These are phyloP conservation scores for Alternaria novae-zelandiae DNA, from an alignment of 2,329 filamentous ascomycete genomes.

Conservation along the genomic window DNA sequence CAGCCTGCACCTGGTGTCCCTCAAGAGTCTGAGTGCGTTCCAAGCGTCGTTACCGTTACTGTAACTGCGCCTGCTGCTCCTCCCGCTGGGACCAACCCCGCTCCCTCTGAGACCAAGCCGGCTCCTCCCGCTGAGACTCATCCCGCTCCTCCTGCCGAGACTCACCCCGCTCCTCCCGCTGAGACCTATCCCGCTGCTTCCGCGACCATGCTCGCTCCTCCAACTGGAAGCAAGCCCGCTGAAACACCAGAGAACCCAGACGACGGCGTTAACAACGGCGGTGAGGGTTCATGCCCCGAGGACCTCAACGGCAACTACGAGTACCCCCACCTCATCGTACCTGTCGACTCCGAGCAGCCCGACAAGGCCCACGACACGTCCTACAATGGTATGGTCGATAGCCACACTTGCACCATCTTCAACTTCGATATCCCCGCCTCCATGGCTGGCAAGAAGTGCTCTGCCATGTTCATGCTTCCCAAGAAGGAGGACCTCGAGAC, in stretches of 20 bases:
- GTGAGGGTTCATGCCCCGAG: constrained; percentile 20
- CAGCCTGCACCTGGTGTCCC: not conserved
- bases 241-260: not conserved
- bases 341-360: constrained; percentile 62
- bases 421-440: constrained; percentile 69
- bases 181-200: not conserved
- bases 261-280: not conserved
- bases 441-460: constrained; percentile 65
- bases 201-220: not conserved
- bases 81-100: not conserved
- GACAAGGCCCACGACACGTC: constrained; percentile 60
- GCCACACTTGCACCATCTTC: constrained; percentile 64
- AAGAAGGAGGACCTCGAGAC: constrained; percentile 63
- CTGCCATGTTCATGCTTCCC: constrained; percentile 70
- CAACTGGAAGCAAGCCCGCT: not conserved
- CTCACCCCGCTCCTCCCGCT: too few relatives aligned
- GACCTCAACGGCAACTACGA: constrained; percentile 32
- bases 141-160: not conserved
- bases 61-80: not conserved
- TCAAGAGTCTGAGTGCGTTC: not conserved
- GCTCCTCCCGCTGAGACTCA: not conserved
- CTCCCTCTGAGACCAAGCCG: not conserved
- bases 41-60: not conserved
- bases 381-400: constrained; percentile 57
- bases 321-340: constrained; percentile 63